Percentiles rank a stretch among this genome's conserved stretches.
phyloP scores from a whole-genome alignment of 2,329 filamentous ascomycete species.

The Gyromitra esculenta region DNA sequence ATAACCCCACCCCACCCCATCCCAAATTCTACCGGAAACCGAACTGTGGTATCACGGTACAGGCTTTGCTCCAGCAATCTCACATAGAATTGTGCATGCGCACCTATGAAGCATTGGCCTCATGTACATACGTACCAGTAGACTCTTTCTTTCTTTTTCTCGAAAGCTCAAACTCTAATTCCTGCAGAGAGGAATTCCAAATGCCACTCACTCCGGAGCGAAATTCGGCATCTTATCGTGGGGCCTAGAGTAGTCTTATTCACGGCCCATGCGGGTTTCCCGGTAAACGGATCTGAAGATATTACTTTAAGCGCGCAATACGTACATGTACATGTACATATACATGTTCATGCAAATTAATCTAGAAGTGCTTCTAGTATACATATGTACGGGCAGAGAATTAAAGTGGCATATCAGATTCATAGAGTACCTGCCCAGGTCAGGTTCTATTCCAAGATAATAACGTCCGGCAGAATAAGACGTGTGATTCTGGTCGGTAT shows the following conservation, averaged over 20 bases:
- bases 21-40: not conserved
- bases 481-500: constrained; percentile 14
- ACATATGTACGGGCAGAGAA: not conserved
- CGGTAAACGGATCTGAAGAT: not conserved
- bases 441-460: not conserved
- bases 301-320: not conserved
- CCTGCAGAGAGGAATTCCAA: not conserved
- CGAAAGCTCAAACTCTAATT: not conserved
- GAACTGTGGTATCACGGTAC: not conserved
- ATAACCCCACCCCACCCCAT: not conserved
- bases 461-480: constrained; percentile 10
- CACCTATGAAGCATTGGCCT: not conserved
- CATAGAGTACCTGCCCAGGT: not conserved
- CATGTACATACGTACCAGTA: too few relatives aligned
- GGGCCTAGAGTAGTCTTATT: not conserved
- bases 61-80: not conserved
- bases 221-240: not conserved
- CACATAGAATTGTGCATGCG: not conserved
- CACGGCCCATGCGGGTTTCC: not conserved
- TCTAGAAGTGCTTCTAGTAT: not conserved
- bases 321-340: not conserved
- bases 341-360: constrained; percentile 2
- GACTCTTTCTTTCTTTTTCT: too few relatives aligned
- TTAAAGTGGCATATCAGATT: constrained; percentile 6
- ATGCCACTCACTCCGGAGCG: not conserved